phyloP scores from a whole-genome alignment of 805 yeast species.

The Cyberlindnera meyerae region DNA sequence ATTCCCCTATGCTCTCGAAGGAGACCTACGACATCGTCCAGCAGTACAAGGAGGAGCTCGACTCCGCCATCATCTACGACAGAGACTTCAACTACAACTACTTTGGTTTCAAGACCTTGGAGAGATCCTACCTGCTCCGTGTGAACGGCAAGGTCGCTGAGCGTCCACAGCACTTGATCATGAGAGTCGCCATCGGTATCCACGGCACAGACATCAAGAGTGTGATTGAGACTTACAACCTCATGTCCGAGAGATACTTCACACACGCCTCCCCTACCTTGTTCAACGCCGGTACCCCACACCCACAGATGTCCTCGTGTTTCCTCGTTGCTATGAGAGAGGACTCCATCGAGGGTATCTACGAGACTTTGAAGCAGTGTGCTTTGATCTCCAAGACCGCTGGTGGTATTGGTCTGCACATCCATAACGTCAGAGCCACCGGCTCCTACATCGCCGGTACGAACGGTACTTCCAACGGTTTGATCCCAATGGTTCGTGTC shows the following conservation, averaged over 20 bases:
- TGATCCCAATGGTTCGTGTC: constrained; percentile 93
- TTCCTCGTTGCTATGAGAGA: constrained; percentile 87
- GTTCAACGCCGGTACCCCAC: constrained; percentile 88
- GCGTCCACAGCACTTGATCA: constrained; percentile 85
- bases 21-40: constrained; percentile 58
- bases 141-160: constrained; percentile 65
- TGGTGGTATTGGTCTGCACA: constrained; percentile 92
- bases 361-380: constrained; percentile 78
- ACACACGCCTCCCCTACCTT: constrained; percentile 97
- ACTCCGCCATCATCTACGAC: constrained; percentile 67
- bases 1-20: constrained; percentile 56
- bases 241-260: constrained; percentile 83
- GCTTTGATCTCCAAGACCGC: constrained; percentile 93
- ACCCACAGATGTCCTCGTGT: constrained; percentile 85
- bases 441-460: constrained; percentile 92
- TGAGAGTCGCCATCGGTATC: constrained; percentile 91
- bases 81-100: constrained; percentile 76
- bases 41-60: constrained; percentile 58
- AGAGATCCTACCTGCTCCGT: constrained; percentile 75
- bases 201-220: constrained; percentile 64
- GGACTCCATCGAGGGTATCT: constrained; percentile 94
- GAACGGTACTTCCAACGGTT: constrained; percentile 87
- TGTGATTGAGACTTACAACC: constrained; percentile 77
- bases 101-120: constrained; percentile 88
- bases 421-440: constrained; percentile 81